A percentile compares a stretch with the other conserved stretches of the same genome.
Evolutionary conservation across 2,329 filamentous ascomycete genomes (phyloP).

Genomic region (Hymenotorrendiella dingleyae): DNA sequence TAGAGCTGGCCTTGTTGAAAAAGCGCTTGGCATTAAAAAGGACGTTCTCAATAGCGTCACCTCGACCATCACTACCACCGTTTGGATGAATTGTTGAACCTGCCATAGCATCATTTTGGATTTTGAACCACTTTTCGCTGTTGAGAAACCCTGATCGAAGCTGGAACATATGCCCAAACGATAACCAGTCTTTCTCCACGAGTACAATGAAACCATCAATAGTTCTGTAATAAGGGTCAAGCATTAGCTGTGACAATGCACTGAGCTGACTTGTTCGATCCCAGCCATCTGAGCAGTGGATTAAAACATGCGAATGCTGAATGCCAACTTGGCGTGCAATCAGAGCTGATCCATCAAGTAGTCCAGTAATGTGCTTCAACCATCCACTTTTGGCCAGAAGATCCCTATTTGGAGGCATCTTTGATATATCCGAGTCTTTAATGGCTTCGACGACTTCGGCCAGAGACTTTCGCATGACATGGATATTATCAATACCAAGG

Average conservation of each 20-base stretch:
- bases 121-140: slow-evolving; percentile 89
- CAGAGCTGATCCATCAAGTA: slow-evolving; percentile 77
- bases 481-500: slow-evolving; percentile 95
- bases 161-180: slow-evolving; percentile 96
- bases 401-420: slow-evolving; percentile 75
- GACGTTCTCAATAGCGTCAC: slow-evolving; percentile 80
- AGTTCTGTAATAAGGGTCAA: slow-evolving; percentile 93
- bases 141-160: slow-evolving; percentile 83
- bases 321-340: slow-evolving; percentile 87
- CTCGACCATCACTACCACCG: slow-evolving; percentile 40
- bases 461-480: slow-evolving; percentile 92
- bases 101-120: slow-evolving; percentile 73
- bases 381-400: slow-evolving; percentile 78
- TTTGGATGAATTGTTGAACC: slow-evolving; percentile 57
- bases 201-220: slow-evolving; percentile 91
- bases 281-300: slow-evolving; percentile 98
- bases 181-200: slow-evolving; percentile 95
- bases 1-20: slow-evolving; percentile 75
- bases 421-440: slow-evolving; percentile 85
- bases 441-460: slow-evolving; percentile 82
- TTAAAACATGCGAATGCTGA: slow-evolving; percentile 88
- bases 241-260: slow-evolving; percentile 82
- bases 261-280: slow-evolving; percentile 94
- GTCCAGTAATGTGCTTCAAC: slow-evolving; percentile 80
- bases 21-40: slow-evolving; percentile 81